A percentile compares a stretch with the other conserved stretches of the same genome.
These are phyloP conservation scores for Aspergillus aculeatinus DNA, from an alignment of 2,329 filamentous ascomycete genomes.

Conservation along the genomic window DNA sequence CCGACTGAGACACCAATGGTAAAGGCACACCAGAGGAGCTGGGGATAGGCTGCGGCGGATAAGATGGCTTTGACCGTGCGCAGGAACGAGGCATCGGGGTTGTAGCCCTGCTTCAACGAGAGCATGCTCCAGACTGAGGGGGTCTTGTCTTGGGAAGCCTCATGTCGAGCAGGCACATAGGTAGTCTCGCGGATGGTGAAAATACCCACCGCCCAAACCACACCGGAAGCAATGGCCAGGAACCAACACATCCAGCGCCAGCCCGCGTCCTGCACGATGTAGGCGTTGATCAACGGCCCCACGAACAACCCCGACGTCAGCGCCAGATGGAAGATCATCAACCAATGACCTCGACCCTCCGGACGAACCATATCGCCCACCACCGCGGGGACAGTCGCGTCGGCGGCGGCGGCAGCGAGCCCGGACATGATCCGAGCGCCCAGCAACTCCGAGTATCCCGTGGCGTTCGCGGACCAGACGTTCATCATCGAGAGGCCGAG, in stretches of 20 bases:
- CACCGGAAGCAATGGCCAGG: constrained; percentile 23
- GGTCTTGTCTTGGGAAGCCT: constrained; percentile 7
- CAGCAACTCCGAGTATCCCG: constrained; percentile 26
- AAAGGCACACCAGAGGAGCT: constrained; percentile 28
- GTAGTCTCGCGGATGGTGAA: constrained; percentile 28
- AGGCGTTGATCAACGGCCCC: constrained; percentile 35
- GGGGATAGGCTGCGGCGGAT: constrained; percentile 25
- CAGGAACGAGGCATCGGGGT: constrained; percentile 26
- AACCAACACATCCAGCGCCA: constrained; percentile 32
- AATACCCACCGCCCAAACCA: constrained; percentile 17
- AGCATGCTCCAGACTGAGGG: constrained; percentile 20
- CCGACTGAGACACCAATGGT: constrained; percentile 29
- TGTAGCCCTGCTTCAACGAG: constrained; percentile 22
- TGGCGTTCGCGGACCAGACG: constrained; percentile 34
- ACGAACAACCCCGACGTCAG: constrained; percentile 39
- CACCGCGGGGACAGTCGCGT: constrained; percentile 37
- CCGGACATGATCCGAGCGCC: constrained; percentile 30
- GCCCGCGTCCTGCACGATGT: constrained; percentile 23
- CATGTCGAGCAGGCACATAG: constrained; percentile 10
- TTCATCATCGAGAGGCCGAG: constrained; percentile 34
- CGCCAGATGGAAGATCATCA: constrained; percentile 42
- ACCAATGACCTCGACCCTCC: constrained; percentile 35
- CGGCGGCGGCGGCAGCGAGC: constrained; percentile 31
- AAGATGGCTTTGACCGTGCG: constrained; percentile 24
- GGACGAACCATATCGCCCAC: constrained; percentile 39